phyloP scores from a whole-genome alignment of 2,329 filamentous ascomycete species.

The Trichophyton rubrum region DNA sequence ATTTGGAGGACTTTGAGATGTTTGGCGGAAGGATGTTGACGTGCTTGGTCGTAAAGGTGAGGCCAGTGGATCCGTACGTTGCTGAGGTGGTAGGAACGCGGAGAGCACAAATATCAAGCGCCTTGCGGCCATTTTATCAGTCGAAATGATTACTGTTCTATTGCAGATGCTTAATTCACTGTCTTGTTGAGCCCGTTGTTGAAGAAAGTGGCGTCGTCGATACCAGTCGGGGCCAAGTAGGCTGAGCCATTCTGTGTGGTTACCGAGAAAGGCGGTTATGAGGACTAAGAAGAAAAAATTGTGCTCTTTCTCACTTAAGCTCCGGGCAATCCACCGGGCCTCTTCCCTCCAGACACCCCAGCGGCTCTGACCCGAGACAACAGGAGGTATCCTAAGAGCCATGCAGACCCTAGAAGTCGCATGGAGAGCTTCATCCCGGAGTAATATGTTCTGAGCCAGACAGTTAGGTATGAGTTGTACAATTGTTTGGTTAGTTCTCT shows the following conservation, averaged over 20 bases:
- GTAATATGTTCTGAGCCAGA: slow-evolving; percentile 31
- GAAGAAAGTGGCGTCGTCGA: slow-evolving; percentile 39
- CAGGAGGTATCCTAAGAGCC: slow-evolving; percentile 44
- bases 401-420: slow-evolving; percentile 41
- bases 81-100: slow-evolving; percentile 43
- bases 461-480: slow-evolving; percentile 40
- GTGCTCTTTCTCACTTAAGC: slow-evolving; percentile 43
- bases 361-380: slow-evolving; percentile 45
- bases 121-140: slow-evolving; percentile 48
- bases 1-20: slow-evolving; percentile 43
- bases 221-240: slow-evolving; percentile 43
- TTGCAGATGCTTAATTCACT: slow-evolving; percentile 38
- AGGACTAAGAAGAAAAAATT: slow-evolving; percentile 49
- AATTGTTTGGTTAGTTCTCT: slow-evolving; percentile 37
- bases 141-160: slow-evolving; percentile 45
- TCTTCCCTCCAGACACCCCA: slow-evolving; percentile 52
- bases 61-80: slow-evolving; percentile 27
- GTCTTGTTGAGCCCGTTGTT: slow-evolving; percentile 38
- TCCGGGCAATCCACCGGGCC: slow-evolving; percentile 44
- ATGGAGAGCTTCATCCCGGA: slow-evolving; percentile 37
- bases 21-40: slow-evolving; percentile 35
- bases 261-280: slow-evolving; percentile 47
- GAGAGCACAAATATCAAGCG: slow-evolving; percentile 47
- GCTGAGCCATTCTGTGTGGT: slow-evolving; percentile 49
- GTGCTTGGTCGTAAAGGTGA: slow-evolving; percentile 31